Evolutionary conservation across 169 alveolate genomes (phyloP).

Genomic region (Plasmodium fragile): DNA sequence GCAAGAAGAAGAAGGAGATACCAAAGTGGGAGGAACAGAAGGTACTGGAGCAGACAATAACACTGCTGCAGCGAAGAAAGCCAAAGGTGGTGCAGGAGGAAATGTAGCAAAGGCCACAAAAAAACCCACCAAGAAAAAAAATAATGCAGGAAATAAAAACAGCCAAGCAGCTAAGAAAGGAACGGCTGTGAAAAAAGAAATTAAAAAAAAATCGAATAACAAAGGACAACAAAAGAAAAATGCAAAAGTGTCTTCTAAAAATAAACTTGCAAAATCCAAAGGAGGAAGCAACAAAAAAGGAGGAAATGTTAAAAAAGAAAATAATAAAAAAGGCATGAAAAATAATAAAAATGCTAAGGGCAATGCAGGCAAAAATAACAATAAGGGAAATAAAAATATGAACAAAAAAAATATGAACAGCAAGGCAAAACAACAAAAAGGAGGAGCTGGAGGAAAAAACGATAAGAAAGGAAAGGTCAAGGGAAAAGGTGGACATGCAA

Average conservation of each 20-base stretch:
- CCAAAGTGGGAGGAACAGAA: neutral
- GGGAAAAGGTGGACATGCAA: neutral
- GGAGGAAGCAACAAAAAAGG: neutral
- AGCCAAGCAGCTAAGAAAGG: conserved; percentile 21
- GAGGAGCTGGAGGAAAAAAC: neutral
- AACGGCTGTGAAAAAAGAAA: conserved; percentile 13
- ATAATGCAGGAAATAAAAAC: neutral
- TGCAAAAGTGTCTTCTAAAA: neutral
- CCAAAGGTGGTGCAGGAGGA: neutral
- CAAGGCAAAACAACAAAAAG: neutral
- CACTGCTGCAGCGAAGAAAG: neutral
- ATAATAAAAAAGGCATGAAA: conserved; percentile 8
- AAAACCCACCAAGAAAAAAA: neutral
- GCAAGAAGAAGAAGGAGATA: neutral
- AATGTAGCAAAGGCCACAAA: neutral
- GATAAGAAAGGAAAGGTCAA: conserved; percentile 5
- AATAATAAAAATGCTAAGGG: conserved; percentile 2
- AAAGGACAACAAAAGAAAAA: conserved; percentile 17
- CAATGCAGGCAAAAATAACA: conserved; percentile 5
- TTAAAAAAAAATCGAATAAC: conserved; percentile 12
- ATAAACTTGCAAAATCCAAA: conserved; percentile 2
- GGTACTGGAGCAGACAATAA: neutral
- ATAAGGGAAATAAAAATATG: conserved; percentile 3
- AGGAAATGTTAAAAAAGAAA: conserved; percentile 3
- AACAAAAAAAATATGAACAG: neutral